These are phyloP conservation scores for Fusarium praegraminearum DNA, from an alignment of 2,329 filamentous ascomycete genomes.

Conservation along the genomic window DNA sequence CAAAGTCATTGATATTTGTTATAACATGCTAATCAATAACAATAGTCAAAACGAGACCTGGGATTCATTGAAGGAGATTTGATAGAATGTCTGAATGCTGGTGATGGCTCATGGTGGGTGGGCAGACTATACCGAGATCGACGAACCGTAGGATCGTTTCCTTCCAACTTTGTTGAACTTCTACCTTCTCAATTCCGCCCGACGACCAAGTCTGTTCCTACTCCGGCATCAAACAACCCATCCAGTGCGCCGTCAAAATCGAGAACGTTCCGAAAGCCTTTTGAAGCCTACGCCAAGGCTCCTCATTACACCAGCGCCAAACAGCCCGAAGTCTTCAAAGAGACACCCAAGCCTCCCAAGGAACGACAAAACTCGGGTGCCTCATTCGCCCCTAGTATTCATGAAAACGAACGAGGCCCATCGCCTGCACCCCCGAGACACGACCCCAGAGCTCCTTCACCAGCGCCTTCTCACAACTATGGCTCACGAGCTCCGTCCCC, in stretches of 20 bases:
- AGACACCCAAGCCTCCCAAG: constrained; percentile 56
- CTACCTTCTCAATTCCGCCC: constrained; percentile 88
- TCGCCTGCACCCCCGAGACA: constrained; percentile 43
- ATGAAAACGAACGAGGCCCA: constrained; percentile 42
- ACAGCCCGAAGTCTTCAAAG: constrained; percentile 68
- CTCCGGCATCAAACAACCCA: constrained; percentile 66
- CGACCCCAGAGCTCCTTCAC: constrained; percentile 47
- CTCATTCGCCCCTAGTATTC: constrained; percentile 50
- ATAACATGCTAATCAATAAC: constrained; percentile 37
- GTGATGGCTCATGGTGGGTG: constrained; percentile 99
- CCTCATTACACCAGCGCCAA: constrained; percentile 74
- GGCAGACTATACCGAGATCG: constrained; percentile 90
- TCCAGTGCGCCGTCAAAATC: constrained; percentile 69
- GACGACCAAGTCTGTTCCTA: constrained; percentile 70
- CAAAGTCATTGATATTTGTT: not conserved
- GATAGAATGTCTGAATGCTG: constrained; percentile 97
- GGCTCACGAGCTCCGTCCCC: constrained; percentile 50
- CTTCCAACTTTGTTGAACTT: constrained; percentile 96
- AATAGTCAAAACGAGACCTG: constrained; percentile 86
- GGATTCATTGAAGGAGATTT: constrained; percentile 98
- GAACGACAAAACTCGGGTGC: constrained; percentile 57
- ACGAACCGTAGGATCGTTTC: constrained; percentile 91
- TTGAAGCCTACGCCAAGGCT: constrained; percentile 74
- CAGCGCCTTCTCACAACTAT: constrained; percentile 49
- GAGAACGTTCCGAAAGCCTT: constrained; percentile 74